Evolutionary conservation across 169 alveolate genomes (phyloP), one percentile per base, ranked within the genome.

Genomic region (Cryptosporidium ubiquitum): DNA sequence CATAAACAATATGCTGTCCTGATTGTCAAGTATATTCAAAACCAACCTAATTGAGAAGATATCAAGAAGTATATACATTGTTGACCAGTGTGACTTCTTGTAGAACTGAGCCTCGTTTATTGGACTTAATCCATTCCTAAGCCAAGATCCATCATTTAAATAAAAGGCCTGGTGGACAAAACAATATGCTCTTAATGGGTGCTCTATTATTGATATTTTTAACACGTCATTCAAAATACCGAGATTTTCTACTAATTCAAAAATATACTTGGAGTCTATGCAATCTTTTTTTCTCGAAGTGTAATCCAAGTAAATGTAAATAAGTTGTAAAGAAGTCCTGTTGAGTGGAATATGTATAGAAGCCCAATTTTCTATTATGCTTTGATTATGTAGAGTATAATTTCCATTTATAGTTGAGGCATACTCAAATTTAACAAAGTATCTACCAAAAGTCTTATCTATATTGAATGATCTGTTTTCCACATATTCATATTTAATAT

Each of bases 101-200:
- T 79, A 79, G 37, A 79, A 79, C 35, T 79, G 89, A 79, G 89
- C 71, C 37, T 79, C 89, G 12, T 66, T 66, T 10, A 58, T 42
- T 20, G 79, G 58, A 35, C 33, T 42, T 20, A 47, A 26, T 44
- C 89, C 75, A 40, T 64, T 79, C 26, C 89, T 79, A n/a, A 58
- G 20, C 68, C 79, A 79, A n/a, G 61, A 16, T 0, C 55, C 55
- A 0, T 73, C 58, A n/a, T 47, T 64, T 6, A 40, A 42, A 49
- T 42, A 23, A 40, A 60, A 61, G 31, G 89, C 74, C 35, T 79
- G 89, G 68, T 60, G 58, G n/a, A 64, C 71, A 47, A 79, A 79
- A 20, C 89, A 79, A 47, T 79, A 79, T 9, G 89, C 47, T n/a
- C 89, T 58, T 20, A 79, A 18, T 14, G 74, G 68, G 14, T 79